phyloP scores from a whole-genome alignment of 257 asterid genomes.

The Nicotiana tomentosiformis region DNA sequence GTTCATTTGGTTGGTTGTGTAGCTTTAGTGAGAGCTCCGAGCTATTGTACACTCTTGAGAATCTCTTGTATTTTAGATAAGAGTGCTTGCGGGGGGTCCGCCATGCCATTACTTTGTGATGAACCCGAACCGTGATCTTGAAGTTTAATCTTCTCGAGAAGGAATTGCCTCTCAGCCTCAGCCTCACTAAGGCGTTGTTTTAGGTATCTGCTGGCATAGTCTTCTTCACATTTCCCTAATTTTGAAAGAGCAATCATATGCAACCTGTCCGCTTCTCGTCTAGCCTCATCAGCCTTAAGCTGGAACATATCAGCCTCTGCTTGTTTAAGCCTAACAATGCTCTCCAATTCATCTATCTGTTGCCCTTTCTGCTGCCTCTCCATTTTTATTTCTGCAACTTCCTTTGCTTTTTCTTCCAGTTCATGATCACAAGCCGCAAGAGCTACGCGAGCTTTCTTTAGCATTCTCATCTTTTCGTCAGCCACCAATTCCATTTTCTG shows the following conservation, averaged over 20 bases:
- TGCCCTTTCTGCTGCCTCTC: slow-evolving; percentile 73
- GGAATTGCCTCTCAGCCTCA: slow-evolving; percentile 85
- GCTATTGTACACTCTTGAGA: slow-evolving; percentile 65
- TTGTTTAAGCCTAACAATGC: slow-evolving; percentile 73
- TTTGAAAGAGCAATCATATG: slow-evolving; percentile 86
- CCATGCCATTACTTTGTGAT: slow-evolving; percentile 49
- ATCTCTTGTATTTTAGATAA: slow-evolving; percentile 73
- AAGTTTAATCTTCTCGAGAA: slow-evolving; percentile 82
- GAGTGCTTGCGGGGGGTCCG: slow-evolving; percentile 48
- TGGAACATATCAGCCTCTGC: slow-evolving; percentile 96
- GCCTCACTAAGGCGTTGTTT: slow-evolving; percentile 91
- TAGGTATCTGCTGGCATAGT: slow-evolving; percentile 79
- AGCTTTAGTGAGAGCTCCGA: neutral
- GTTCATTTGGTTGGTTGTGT: neutral
- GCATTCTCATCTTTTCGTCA: slow-evolving; percentile 76
- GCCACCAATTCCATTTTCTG: slow-evolving; percentile 80
- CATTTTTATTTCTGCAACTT: slow-evolving; percentile 57
- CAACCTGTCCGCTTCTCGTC: slow-evolving; percentile 86
- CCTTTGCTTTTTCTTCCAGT: slow-evolving; percentile 74
- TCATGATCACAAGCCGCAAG: slow-evolving; percentile 81
- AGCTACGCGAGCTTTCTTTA: slow-evolving; percentile 67
- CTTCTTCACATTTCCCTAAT: slow-evolving; percentile 81
- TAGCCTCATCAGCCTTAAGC: slow-evolving; percentile 84
- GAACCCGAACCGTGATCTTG: slow-evolving; percentile 61
- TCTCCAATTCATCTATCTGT: slow-evolving; percentile 73